Evolutionary conservation across 306 rosid genomes (phyloP), one percentile per base, ranked within the genome.

Genomic region (Dalbergia oliveri): DNA sequence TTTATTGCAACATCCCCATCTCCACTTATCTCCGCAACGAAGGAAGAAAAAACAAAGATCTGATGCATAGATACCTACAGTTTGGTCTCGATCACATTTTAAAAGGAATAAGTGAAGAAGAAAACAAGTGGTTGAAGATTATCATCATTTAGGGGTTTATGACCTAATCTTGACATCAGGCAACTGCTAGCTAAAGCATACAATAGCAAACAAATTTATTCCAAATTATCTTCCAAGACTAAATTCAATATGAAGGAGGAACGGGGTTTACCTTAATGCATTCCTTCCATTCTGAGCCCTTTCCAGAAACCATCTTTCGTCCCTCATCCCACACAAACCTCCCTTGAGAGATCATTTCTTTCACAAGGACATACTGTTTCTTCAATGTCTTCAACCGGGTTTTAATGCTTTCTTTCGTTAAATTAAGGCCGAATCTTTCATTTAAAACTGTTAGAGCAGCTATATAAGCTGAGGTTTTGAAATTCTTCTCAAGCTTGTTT

Each of bases 311-410:
- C 86, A 86, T 79, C 86, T 86, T 88, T 11, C 50, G 79, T 78
- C 11, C n/a, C 21, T 84, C 88, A 77, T 88, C 88, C 88, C 92
- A 88, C 76, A 77, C 51, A 82, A 88, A 88, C 51, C 88, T 81
- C 81, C 86, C 74, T 26, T 78, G 79, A 47, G 82, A 79, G 44
- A 88, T 88, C 87, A 86, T 83, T 51, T 77, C 84, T 72, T 84
- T 84, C 85, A 88, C 61, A 72, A 76, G 79, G 66, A 51, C 71
- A 45, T 82, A 84, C 79, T 84, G 90, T 72, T 84, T 88, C 81
- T 31, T 84, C 92, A 90, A 88, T 60, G 84, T 64, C 54, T 78
- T 86, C 74, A 88, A 79, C 78, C 90, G 78, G 81, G 65, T 82
- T 82, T 34, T 26, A 41, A 88, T 69, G 85, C 86, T 84, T 86